Base-by-base conservation (phyloP, 352 stramenopile species). In the Phytophthora pisi region DNA sequence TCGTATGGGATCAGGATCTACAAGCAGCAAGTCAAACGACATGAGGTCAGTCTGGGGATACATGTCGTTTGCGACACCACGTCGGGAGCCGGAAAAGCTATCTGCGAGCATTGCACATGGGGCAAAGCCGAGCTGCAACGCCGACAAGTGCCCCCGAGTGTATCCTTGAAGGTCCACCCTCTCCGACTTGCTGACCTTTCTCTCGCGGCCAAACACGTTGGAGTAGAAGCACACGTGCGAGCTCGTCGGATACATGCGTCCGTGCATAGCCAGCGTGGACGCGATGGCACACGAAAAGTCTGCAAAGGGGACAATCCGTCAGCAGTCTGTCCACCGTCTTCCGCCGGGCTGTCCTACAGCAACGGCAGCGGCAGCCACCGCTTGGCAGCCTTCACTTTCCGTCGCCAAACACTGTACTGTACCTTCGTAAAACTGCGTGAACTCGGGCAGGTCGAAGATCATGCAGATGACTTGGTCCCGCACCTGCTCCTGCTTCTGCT, bases 141-240 rank as follows among this genome's bases (percentile, higher is more conserved):
- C 57, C 46, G 53, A 50, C 40, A 61, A 58, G 59, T 24, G 51
- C 16, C 13, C 52, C 55, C 55, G 50, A 69, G 64, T 76, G 68
- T 70, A 76, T 66, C 45, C 51, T 77, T 58, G 13, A 71, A 71
- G 65, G 58, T 74, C 53, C 62, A 67, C 61, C 57, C 47, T 68
- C 54, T 47, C 52, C 51, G 45, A 61, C 59, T 61, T 43, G 16
- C 69, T 62, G 58, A 89, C 81, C 79, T 96, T 96, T 75, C 84
- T 85, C 71, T 96, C 88, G 62, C 85, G 86, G 43, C 86, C 88
- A 75, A 96, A 94, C 36, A 94, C 81, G 59, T 94, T 94, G 57
- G 88, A 94, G 78, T 96, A 94, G 60, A 96, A 96, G 73, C 88
- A 96, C 47, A 93, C 77, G 65, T 92, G 83, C 18, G 84, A 75